Conservation (phyloP, 169 alveolate genomes). For the Eimeria sp. region DNA sequence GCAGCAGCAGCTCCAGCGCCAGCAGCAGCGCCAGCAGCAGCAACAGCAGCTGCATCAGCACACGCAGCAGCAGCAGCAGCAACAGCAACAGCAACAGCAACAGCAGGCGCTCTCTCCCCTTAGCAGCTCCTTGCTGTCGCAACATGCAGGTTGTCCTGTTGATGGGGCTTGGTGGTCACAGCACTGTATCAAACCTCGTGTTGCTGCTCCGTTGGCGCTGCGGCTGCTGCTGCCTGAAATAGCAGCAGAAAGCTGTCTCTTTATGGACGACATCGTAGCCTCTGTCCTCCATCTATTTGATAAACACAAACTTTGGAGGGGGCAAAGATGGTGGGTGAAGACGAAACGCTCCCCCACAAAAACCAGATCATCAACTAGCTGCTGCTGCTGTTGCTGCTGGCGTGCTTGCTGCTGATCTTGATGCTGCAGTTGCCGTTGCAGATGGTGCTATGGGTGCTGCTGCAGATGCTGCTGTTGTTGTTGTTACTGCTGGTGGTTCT, state of each 20-base stretch:
- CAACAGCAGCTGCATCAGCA: not conserved
- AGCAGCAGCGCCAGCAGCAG: conserved; percentile 10
- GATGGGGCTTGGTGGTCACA: conserved; percentile 63
- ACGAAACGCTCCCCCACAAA: not conserved
- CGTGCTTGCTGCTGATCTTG: too few relatives aligned
- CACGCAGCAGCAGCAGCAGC: too few relatives aligned
- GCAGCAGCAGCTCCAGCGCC: conserved; percentile 47
- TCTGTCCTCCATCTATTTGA: conserved; percentile 89
- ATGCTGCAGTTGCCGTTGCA: too few relatives aligned
- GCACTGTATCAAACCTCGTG: conserved; percentile 45
- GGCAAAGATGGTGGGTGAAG: conserved; percentile 26
- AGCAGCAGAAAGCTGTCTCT: conserved; percentile 77
- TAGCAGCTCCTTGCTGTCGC: not conserved
- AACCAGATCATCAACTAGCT: not conserved
- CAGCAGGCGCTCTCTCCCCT: not conserved
- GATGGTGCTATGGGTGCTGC: too few relatives aligned
- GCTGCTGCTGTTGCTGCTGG: not conserved
- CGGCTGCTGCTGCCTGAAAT: too few relatives aligned
- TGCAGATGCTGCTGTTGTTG: not conserved
- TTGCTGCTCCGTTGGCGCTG: conserved; percentile 56
- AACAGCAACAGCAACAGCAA: not conserved
- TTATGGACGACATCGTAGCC: conserved; percentile 90
- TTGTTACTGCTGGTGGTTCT: not conserved
- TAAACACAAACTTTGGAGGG: conserved; percentile 86
- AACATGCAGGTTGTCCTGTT: not conserved